Conservation (phyloP, 257 asterid genomes). For the Fraxinus quadrangulata region DNA sequence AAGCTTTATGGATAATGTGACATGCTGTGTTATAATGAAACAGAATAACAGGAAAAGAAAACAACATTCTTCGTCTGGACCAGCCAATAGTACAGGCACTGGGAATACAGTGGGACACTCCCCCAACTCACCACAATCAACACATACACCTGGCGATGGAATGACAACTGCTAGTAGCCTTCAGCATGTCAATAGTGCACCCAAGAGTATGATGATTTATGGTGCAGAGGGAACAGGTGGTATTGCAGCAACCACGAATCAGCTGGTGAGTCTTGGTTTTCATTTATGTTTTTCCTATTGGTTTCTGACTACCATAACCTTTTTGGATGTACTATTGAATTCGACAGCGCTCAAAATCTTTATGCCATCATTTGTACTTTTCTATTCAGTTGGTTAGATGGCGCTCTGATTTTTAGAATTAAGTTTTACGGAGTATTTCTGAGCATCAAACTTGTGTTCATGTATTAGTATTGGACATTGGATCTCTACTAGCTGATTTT, state of each 20-base stretch:
- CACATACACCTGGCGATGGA: conserved; percentile 97
- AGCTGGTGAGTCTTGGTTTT: conserved; percentile 60
- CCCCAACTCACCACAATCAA: conserved; percentile 85
- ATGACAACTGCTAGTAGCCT: conserved; percentile 74
- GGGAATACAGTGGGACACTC: conserved; percentile 80
- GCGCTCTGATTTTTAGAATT: neutral
- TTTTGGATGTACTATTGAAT: neutral
- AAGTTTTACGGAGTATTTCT: neutral
- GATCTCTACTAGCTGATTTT: neutral
- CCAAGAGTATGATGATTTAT: conserved; percentile 80
- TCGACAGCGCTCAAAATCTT: neutral
- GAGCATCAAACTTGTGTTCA: conserved; percentile 5
- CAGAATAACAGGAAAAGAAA: conserved; percentile 91
- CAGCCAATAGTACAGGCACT: conserved; percentile 80
- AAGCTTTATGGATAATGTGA: conserved; percentile 20
- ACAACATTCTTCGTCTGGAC: conserved; percentile 93
- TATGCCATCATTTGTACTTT: neutral
- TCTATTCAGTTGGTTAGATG: neutral
- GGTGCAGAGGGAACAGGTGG: conserved; percentile 92
- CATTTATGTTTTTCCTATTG: conserved; percentile 11
- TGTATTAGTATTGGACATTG: conserved; percentile 1
- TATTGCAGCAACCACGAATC: conserved; percentile 84
- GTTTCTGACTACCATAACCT: conserved; percentile 5
- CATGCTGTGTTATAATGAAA: conserved; percentile 30
- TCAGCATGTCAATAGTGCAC: conserved; percentile 68